Percentiles rank a stretch among this genome's conserved stretches.
phyloP scores from a whole-genome alignment of 495 filamentous ascomycete genomes.

The Neurospora cerealis region DNA sequence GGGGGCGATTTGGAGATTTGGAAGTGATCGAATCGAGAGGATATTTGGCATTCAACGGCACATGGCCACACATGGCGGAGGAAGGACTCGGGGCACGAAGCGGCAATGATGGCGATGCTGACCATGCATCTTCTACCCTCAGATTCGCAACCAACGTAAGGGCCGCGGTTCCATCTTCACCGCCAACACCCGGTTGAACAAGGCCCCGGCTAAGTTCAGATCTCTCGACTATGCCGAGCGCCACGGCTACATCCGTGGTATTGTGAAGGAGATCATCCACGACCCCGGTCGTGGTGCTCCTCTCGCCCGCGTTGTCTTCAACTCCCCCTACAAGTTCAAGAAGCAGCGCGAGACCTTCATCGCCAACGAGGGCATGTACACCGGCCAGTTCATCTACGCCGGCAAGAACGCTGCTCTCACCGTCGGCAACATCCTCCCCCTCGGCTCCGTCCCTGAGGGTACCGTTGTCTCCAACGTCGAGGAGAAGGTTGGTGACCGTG shows the following conservation, averaged over 20 bases:
- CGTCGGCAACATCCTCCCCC: constrained; percentile 93
- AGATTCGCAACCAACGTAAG: constrained; percentile 96
- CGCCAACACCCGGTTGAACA: constrained; percentile 79
- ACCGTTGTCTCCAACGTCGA: constrained; percentile 98
- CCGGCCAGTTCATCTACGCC: constrained; percentile 99
- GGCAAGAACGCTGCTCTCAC: constrained; percentile 95
- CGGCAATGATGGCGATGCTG: constrained; percentile 12
- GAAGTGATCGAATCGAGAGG: background rate
- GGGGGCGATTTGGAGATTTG: constrained; percentile 6
- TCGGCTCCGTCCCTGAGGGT: constrained; percentile 91
- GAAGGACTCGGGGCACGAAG: background rate
- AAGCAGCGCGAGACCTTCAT: constrained; percentile 94
- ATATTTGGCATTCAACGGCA: background rate
- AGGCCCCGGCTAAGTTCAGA: constrained; percentile 76
- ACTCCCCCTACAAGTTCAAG: constrained; percentile 82
- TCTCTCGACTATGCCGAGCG: constrained; percentile 90
- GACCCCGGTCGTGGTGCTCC: constrained; percentile 97
- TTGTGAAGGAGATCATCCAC: constrained; percentile 99
- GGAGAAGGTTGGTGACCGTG: constrained; percentile 96
- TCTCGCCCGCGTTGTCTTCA: constrained; percentile 92
- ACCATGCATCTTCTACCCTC: constrained; percentile 18
- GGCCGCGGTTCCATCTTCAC: constrained; percentile 97
- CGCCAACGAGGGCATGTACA: constrained; percentile 99
- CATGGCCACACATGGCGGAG: background rate
- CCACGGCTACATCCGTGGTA: constrained; percentile 92